Percentiles rank a stretch among this genome's conserved stretches.
Conservation (phyloP, 2,329 filamentous ascomycete genomes). For the Cladosporium cucumerinum region DNA sequence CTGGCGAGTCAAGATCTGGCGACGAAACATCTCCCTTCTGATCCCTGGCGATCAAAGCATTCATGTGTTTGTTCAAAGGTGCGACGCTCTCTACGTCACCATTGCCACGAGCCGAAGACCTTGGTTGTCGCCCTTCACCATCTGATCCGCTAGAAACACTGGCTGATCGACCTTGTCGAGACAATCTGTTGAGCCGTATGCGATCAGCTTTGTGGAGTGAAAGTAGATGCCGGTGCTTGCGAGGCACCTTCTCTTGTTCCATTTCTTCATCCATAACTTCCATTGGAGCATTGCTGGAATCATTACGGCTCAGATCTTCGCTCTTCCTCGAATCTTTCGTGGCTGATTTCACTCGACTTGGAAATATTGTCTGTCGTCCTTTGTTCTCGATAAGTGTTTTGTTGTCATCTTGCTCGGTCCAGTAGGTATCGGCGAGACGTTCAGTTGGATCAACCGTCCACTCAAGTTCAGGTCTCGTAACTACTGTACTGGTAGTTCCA, state of each 20-base stretch:
- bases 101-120: constrained; percentile 43
- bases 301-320: constrained; percentile 19
- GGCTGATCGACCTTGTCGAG: constrained; percentile 24
- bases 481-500: constrained; percentile 52
- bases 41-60: constrained; percentile 43
- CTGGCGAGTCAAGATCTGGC: constrained; percentile 41
- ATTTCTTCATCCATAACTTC: constrained; percentile 10
- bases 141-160: constrained; percentile 30
- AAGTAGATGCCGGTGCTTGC: constrained; percentile 11
- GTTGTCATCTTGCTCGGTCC: constrained; percentile 80
- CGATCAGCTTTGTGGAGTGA: constrained; percentile 24
- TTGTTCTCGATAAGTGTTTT: constrained; percentile 78
- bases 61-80: constrained; percentile 46
- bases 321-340: constrained; percentile 25
- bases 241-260: background rate
- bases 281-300: constrained; percentile 8
- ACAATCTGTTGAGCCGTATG: constrained; percentile 20
- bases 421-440: constrained; percentile 83
- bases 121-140: constrained; percentile 43
- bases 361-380: constrained; percentile 70
- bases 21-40: constrained; percentile 37
- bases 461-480: constrained; percentile 71
- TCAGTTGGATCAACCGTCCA: constrained; percentile 84
- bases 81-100: constrained; percentile 2
- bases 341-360: constrained; percentile 30